Evolutionary conservation across 2,329 filamentous ascomycete genomes (phyloP), one percentile per base, ranked within the genome.

Genomic region (Hypoxylon sp.): DNA sequence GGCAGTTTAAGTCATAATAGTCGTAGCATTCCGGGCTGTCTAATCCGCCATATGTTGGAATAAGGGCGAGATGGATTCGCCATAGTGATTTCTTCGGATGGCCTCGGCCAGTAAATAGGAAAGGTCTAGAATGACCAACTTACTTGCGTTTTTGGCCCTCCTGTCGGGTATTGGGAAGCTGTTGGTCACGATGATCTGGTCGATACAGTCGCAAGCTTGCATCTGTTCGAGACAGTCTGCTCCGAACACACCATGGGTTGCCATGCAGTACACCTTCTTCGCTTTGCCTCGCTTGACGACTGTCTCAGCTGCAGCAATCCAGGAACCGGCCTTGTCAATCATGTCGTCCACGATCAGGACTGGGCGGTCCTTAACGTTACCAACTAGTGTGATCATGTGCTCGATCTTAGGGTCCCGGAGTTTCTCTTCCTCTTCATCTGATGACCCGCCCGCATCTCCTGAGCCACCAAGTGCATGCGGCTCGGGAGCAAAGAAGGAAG

Each of bases 281-380:
- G 96, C 96, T 48, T 89, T 88, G 71, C 96, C 97, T 70, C 92
- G 89, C 85, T 98, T 98, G 58, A 97, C 93, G 1, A 97, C 95
- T 0, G 94, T 97, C 83, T 99, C 96, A 11, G 96, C 96, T 5
- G 96, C 96, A 5, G 95, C 95, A 73, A 99, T 97, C 96, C 96
- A 99, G 5, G 93, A 97, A 13, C 92, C 93, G 9, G 94, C 90
- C 82, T 97, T 98, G 82, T 99, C 96, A 76, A 99, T 98, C 92
- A 99, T 98, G 79, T 99, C 96, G 79, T 99, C 96, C 53, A 99
- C 92, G 67, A 99, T 94, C 78, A 99, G 91, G 59, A 98, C 96
- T 0, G 93, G 91, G 64, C 93, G 89, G 77, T 93, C 90, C 76
- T 90, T 91, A 66, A 99, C 96, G 75, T 98, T 93, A 67, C 96